A percentile compares a stretch with the other conserved stretches of the same genome.
Evolutionary conservation across 164 flowering plant species (phyloP).

Genomic region (Chimonanthus salicifolius): DNA sequence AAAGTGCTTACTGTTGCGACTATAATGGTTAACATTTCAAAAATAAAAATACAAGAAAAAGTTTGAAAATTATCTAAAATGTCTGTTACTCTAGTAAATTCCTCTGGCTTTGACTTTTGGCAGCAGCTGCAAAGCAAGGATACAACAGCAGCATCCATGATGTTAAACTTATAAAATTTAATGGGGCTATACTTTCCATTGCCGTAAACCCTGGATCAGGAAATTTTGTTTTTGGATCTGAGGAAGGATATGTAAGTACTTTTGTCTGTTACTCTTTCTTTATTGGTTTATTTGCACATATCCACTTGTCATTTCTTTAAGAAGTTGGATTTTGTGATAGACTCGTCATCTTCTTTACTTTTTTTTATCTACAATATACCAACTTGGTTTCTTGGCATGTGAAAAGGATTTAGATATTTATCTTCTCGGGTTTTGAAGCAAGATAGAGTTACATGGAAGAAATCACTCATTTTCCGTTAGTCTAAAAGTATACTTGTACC

Average conservation of each 20-base stretch:
- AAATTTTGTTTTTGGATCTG: slow-evolving; percentile 78
- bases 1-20: no score
- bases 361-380: background rate
- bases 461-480: background rate
- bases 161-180: slow-evolving; percentile 47
- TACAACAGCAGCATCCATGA: slow-evolving; percentile 44
- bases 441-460: background rate
- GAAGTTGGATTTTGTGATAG: background rate
- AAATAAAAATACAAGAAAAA: no score
- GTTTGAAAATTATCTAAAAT: no score
- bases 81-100: background rate
- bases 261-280: slow-evolving; percentile 1
- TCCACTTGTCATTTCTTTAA: background rate
- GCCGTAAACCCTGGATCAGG: slow-evolving; percentile 29
- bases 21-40: no score
- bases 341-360: no score
- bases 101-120: slow-evolving; percentile 4
- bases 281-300: background rate
- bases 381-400: background rate
- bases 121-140: slow-evolving; percentile 72
- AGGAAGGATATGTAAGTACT: slow-evolving; percentile 79
- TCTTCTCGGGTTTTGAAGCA: background rate
- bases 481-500: background rate
- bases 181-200: slow-evolving; percentile 58
- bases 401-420: background rate